phyloP scores from a whole-genome alignment of 139 green algal genomes.

The Mesotaenium endlicherianum region DNA sequence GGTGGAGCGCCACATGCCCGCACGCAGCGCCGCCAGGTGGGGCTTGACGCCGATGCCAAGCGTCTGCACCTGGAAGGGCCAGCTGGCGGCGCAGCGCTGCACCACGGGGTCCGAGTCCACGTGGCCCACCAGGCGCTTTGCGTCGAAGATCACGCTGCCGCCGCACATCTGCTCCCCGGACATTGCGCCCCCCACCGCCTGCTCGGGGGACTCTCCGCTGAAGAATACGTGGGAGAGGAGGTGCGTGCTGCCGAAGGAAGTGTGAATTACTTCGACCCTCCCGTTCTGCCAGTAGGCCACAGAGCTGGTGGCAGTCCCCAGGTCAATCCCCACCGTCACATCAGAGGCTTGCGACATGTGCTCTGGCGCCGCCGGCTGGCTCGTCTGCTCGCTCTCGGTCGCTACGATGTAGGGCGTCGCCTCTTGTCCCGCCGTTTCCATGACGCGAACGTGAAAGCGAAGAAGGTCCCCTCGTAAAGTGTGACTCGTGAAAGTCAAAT shows the following conservation, averaged over 20 bases:
- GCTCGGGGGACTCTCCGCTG: neutral
- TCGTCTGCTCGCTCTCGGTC: neutral
- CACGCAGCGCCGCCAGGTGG: neutral
- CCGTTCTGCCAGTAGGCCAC: neutral
- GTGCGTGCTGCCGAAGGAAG: neutral
- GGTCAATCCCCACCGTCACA: neutral
- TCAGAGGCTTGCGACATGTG: too few species aligned
- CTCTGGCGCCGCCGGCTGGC: neutral
- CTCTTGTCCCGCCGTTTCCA: too few species aligned
- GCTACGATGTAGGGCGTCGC: too few species aligned
- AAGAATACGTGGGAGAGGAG: neutral
- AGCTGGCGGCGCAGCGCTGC: slow-evolving; percentile 86
- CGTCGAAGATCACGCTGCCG: slow-evolving; percentile 76
- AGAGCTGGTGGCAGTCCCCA: neutral
- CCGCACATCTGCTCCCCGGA: neutral
- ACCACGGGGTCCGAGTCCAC: slow-evolving; percentile 77
- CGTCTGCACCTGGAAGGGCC: slow-evolving; percentile 69
- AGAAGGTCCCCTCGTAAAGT: too few species aligned
- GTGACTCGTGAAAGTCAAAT: too few species aligned
- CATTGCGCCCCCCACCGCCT: too few species aligned
- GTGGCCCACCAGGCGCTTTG: slow-evolving; percentile 95
- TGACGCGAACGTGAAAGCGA: too few species aligned
- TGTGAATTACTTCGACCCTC: neutral
- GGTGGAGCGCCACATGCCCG: neutral
- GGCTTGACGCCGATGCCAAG: neutral